Conservation (phyloP, 495 filamentous ascomycete genomes). For the Neurospora sp. region DNA sequence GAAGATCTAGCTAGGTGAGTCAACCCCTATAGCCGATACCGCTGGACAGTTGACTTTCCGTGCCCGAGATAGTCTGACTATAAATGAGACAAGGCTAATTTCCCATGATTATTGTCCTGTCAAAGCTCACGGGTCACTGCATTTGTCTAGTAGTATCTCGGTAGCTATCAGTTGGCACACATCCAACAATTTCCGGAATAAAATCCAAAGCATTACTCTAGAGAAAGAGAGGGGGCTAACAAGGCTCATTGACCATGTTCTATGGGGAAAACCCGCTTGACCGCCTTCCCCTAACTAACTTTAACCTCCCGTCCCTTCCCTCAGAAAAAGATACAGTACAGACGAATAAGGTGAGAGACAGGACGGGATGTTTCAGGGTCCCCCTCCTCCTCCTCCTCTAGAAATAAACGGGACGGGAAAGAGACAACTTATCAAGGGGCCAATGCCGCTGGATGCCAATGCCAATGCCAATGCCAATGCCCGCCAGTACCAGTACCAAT, state of each 20-base stretch:
- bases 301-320: neutral
- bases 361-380: neutral
- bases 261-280: neutral
- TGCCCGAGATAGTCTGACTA: neutral
- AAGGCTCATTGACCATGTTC: neutral
- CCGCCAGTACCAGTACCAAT: neutral
- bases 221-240: neutral
- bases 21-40: neutral
- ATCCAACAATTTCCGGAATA: neutral
- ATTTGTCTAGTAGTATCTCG: neutral
- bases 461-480: neutral
- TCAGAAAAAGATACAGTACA: neutral
- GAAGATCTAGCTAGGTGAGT: neutral
- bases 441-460: neutral
- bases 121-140: neutral
- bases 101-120: neutral
- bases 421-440: neutral
- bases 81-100: neutral
- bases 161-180: neutral
- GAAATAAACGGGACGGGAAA: neutral
- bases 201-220: neutral
- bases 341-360: neutral
- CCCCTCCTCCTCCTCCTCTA: neutral
- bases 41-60: neutral
- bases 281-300: neutral